Base-by-base conservation (phyloP, 768 basidiomycete genomes). In the Lactarius sp. region DNA sequence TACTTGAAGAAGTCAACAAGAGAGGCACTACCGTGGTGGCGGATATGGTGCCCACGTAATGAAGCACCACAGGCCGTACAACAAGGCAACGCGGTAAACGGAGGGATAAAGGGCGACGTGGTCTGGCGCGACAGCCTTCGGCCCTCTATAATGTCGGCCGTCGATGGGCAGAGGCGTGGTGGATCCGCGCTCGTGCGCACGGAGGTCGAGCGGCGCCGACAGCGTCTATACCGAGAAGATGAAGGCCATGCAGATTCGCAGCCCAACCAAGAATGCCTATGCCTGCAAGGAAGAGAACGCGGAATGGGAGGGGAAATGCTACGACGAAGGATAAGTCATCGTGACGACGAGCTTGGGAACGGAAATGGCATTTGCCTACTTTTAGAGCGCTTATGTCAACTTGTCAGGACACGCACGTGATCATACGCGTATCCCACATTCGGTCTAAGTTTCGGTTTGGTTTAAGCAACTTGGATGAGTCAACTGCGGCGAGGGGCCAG, bases 231-330 rank as follows among this genome's bases (percentile, higher is more conserved):
- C 89, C 87, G 16, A 88, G 77, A 12, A 80, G 68, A 66, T 87
- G 79, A 52, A 98, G 84, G 54, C 90, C 83, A 74, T 98, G 95
- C 7, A 98, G 76, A 74, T 98, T 99, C 39, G 87, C 85, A 0
- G 94, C 94, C 94, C 96, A 99, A 66, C 87, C 87, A 4, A 96
- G 77, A 60, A 94, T 83, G 12, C 92, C 94, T 39, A 92, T 69
- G 22, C 90, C 88, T 59, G 84, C 79, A 62, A 97, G 80, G 68
- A 84, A 82, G 62, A 97, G 82, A 31, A 93, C 92, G 66, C 97
- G 90, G 73, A 94, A 98, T 0, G 97, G 96, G 1, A 99, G 81
- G 12, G 97, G 96, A 72, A 96, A 90, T 20, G 76, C 75, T 42
- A 80, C 77, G 58, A 83, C 79, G 61, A 84, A 77, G 50, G 79